These are phyloP conservation scores for Avena sativa DNA, from an alignment of 176 grass and related monocot species.

Conservation along the genomic window DNA sequence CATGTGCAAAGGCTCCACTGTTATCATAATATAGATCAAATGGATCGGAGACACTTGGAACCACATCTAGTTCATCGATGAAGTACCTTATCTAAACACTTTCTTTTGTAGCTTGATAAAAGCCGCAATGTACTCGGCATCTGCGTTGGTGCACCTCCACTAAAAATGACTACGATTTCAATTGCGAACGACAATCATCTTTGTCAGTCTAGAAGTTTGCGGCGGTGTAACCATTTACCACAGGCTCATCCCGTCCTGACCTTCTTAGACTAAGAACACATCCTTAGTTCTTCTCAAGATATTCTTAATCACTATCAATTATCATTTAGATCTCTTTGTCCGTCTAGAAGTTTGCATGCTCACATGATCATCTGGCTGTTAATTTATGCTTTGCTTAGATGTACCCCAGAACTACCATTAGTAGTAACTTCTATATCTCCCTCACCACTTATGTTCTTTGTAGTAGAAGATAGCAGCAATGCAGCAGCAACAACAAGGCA, in stretches of 20 bases:
- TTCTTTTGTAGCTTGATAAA: neutral
- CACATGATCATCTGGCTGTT: slow-evolving; percentile 5
- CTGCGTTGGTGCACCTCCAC: neutral
- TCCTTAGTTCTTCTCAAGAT: slow-evolving; percentile 1
- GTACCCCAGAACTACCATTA: slow-evolving; percentile 14
- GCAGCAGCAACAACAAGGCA: slow-evolving; percentile 80
- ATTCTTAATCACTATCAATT: neutral
- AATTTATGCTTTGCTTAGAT: slow-evolving; percentile 12
- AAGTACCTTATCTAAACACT: neutral
- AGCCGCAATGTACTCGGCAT: neutral
- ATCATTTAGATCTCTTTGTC: neutral
- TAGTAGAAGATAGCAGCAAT: slow-evolving; percentile 90
- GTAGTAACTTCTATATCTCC: neutral
- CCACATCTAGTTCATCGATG: neutral
- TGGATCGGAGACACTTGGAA: neutral
- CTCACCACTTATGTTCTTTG: slow-evolving; percentile 46
- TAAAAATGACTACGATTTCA: slow-evolving; percentile 1
- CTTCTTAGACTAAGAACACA: slow-evolving; percentile 15
- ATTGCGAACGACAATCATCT: neutral
- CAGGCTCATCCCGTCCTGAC: slow-evolving; percentile 7
- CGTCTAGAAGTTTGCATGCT: neutral
- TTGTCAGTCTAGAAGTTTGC: neutral
- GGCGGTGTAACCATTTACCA: neutral
- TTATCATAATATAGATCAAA: neutral
- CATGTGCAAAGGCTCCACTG: no score